Percentiles rank a stretch among this genome's conserved stretches.
phyloP scores from a whole-genome alignment of 1,284 basidiomycete genomes.

The Thecaphora frezii region DNA sequence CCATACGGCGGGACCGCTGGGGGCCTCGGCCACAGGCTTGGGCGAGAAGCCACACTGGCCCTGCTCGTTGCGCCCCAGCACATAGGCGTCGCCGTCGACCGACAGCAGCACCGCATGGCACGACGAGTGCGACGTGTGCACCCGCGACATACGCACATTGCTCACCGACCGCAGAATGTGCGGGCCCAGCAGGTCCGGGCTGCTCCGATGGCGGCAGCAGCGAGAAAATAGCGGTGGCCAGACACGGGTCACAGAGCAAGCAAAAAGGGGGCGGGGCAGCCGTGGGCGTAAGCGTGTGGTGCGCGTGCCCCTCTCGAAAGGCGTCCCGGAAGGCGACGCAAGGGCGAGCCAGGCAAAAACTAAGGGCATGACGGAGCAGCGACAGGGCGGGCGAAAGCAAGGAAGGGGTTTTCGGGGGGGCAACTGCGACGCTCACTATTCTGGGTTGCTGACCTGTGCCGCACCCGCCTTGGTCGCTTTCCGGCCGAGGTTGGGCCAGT shows the following conservation, averaged over 20 bases:
- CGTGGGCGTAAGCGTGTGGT: conserved; percentile 1
- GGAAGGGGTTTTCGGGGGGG: too few relatives aligned
- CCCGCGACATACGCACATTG: conserved; percentile 65
- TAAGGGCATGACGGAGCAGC: too few relatives aligned
- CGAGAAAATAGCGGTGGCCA: not conserved
- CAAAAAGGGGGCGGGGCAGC: not conserved
- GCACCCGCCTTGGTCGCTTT: conserved; percentile 42
- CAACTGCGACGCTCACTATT: too few relatives aligned
- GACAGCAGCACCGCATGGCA: conserved; percentile 43
- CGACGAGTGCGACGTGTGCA: conserved; percentile 43
- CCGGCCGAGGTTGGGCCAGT: conserved; percentile 66
- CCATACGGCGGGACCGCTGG: conserved; percentile 66
- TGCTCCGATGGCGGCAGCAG: too few relatives aligned
- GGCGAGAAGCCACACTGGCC: conserved; percentile 55
- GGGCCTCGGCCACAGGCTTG: conserved; percentile 59
- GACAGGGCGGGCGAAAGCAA: too few relatives aligned
- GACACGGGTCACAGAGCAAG: not conserved
- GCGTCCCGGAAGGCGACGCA: too few relatives aligned
- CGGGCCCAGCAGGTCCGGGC: conserved; percentile 78
- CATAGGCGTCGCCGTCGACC: conserved; percentile 74
- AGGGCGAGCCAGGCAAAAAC: too few relatives aligned
- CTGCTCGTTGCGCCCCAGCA: conserved; percentile 76
- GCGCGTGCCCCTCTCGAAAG: too few relatives aligned
- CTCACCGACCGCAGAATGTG: conserved; percentile 83
- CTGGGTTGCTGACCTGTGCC: conserved; percentile 22